Evolutionary conservation across 2,329 filamentous ascomycete species (phyloP).

Genomic region (Fusarium sp.): DNA sequence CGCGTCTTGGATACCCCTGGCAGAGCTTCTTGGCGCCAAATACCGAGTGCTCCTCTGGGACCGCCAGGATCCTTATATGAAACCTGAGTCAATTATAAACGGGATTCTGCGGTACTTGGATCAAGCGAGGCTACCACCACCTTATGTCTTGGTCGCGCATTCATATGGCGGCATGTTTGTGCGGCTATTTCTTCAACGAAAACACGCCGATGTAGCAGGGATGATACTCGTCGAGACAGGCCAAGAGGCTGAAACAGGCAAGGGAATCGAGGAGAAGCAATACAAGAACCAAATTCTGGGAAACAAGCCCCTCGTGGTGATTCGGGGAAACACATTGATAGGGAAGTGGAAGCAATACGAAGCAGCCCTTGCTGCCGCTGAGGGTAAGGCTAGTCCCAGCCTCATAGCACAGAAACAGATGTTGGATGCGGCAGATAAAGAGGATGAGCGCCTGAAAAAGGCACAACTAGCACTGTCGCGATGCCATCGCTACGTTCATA

Average conservation of each 20-base stretch:
- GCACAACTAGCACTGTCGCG: conserved; percentile 29
- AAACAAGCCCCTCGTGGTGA: conserved; percentile 30
- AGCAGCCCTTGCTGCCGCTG: conserved; percentile 8
- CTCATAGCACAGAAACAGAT: conserved; percentile 23
- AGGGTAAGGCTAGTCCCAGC: background rate
- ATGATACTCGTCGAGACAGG: conserved; percentile 40
- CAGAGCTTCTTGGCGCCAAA: conserved; percentile 1
- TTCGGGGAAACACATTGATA: conserved; percentile 35
- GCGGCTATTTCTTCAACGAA: conserved; percentile 27
- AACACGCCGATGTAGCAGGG: conserved; percentile 23
- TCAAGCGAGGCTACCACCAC: background rate
- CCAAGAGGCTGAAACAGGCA: conserved; percentile 33
- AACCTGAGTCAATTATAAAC: background rate
- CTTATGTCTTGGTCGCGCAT: conserved; percentile 31
- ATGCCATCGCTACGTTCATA: conserved; percentile 31
- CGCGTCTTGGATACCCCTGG: conserved; percentile 24
- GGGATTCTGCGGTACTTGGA: conserved; percentile 6
- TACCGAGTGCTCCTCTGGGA: conserved; percentile 33
- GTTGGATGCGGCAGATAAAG: conserved; percentile 24
- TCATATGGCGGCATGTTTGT: conserved; percentile 39
- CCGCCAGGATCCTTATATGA: conserved; percentile 2
- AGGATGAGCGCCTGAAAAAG: conserved; percentile 38
- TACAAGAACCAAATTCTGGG: conserved; percentile 22
- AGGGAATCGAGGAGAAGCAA: conserved; percentile 22
- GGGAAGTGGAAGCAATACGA: conserved; percentile 33